Evolutionary conservation across 2,329 filamentous ascomycete species (phyloP), one percentile per base, ranked within the genome.

Genomic region (Kalmusia sp.): DNA sequence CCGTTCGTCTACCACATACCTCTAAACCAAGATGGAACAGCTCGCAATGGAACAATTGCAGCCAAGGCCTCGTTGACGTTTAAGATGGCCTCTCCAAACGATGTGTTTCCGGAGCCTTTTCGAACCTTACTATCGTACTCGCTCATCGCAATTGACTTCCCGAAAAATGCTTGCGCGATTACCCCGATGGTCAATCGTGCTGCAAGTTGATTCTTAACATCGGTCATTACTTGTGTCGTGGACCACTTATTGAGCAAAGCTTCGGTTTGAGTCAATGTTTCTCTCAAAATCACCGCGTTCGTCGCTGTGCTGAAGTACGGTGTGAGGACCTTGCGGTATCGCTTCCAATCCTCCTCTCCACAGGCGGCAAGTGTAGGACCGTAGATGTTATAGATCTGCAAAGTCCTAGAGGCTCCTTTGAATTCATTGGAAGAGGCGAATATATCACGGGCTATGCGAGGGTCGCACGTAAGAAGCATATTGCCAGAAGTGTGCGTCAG

Each of bases 331-430:
- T 24, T 41, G 17, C 38, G 38, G 21, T 50, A 34, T 7, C 5
- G 19, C 12, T 25, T 24, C 47, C 38, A 50, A 14, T 50, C 15
- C 14, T 50, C 17, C 7, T 30, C 38, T 15, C 35, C 30, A 19
- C 27, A 22, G n/a, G 28, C 12, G 19, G 27, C 8, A 15, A 46
- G 27, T 17, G 27, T 43, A 9, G 27, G 47, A 9, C 47, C 38
- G 25, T 41, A 50, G 17, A 50, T 50, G 21, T 50, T 43, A n/a
- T 41, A 50, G 14, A 43, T 24, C 22, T 17, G 12, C 17, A 40
- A 17, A 38, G 22, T 30, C 37, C 22, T 6, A 30, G 33, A 4
- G 34, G 46, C 30, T 17, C 6, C 37, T 38, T 11, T 49, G 46
- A 49, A 39, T 15, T 49, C 34, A 30, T 24, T 22, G 24, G 33